phyloP scores from a whole-genome alignment of 176 grass and related monocot genomes.

The Coix lacrymajobi region DNA sequence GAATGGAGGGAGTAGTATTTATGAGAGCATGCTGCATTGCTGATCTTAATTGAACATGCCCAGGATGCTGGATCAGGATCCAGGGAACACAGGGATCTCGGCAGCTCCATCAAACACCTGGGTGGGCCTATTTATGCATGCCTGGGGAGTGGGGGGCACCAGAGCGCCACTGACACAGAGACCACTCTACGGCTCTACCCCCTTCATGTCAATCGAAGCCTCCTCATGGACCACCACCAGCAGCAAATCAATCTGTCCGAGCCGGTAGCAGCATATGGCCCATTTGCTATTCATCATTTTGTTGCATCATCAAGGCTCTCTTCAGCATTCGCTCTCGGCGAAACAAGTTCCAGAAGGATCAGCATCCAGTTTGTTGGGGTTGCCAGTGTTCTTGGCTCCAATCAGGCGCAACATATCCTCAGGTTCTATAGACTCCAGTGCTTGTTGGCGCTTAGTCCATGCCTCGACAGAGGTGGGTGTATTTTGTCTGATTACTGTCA shows the following conservation, averaged over 20 bases:
- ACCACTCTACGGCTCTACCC: slow-evolving; percentile 21
- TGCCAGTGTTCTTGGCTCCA: slow-evolving; percentile 41
- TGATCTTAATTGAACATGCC: not conserved
- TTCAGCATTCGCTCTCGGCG: slow-evolving; percentile 6
- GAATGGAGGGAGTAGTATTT: too few relatives aligned
- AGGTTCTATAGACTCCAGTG: slow-evolving; percentile 18
- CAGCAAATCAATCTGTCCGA: slow-evolving; percentile 20
- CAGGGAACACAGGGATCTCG: slow-evolving; percentile 14
- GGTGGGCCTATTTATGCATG: slow-evolving; percentile 26
- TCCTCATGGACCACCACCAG: slow-evolving; percentile 12
- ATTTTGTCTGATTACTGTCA: not conserved
- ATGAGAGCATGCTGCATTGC: slow-evolving; percentile 1
- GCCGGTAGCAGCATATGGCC: not conserved
- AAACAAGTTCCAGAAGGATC: slow-evolving; percentile 40
- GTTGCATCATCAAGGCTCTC: not conserved
- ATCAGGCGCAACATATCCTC: slow-evolving; percentile 25
- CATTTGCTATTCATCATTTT: not conserved
- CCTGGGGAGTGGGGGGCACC: slow-evolving; percentile 21
- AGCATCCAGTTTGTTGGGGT: slow-evolving; percentile 36
- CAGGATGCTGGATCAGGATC: slow-evolving; percentile 29
- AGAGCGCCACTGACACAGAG: slow-evolving; percentile 19
- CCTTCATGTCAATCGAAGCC: slow-evolving; percentile 22
- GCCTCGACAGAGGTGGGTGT: slow-evolving; percentile 20
- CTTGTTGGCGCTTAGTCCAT: slow-evolving; percentile 25
- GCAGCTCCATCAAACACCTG: slow-evolving; percentile 40